phyloP scores from a whole-genome alignment of 2,329 filamentous ascomycete genomes.

The Taxawa tesnikishii region DNA sequence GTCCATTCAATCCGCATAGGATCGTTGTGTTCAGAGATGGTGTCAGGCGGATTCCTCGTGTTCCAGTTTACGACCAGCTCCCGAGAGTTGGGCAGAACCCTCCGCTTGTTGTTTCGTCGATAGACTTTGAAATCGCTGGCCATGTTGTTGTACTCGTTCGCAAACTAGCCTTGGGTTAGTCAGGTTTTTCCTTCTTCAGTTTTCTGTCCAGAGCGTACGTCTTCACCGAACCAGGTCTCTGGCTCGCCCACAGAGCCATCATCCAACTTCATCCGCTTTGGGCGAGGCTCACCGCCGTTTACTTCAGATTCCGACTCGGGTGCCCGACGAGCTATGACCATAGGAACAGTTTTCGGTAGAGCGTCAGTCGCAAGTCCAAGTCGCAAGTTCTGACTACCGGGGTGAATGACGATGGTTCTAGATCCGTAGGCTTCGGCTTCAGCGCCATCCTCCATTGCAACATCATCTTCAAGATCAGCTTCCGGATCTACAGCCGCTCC shows the following conservation, averaged over 20 bases:
- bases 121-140: constrained; percentile 75
- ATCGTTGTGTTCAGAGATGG: constrained; percentile 90
- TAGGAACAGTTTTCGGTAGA: constrained; percentile 84
- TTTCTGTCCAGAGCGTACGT: constrained; percentile 41
- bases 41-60: constrained; percentile 66
- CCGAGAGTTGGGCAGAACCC: constrained; percentile 93
- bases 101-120: constrained; percentile 87
- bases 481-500: constrained; percentile 42
- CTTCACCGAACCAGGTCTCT: constrained; percentile 80
- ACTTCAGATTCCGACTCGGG: constrained; percentile 73
- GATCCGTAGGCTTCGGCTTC: constrained; percentile 58
- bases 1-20: constrained; percentile 93
- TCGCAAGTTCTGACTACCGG: constrained; percentile 87
- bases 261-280: constrained; percentile 50
- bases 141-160: constrained; percentile 63
- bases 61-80: constrained; percentile 95
- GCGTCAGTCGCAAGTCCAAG: constrained; percentile 95
- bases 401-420: constrained; percentile 88
- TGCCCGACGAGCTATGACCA: constrained; percentile 76
- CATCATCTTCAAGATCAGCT: constrained; percentile 42
- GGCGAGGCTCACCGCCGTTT: constrained; percentile 65
- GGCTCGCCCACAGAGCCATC: constrained; percentile 48
- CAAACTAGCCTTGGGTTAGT: constrained; percentile 30
- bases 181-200: neutral
- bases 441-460: constrained; percentile 41